These are phyloP conservation scores for Teratosphaeria pseudoeucalypti DNA, from an alignment of 2,329 filamentous ascomycete species.

Conservation along the genomic window DNA sequence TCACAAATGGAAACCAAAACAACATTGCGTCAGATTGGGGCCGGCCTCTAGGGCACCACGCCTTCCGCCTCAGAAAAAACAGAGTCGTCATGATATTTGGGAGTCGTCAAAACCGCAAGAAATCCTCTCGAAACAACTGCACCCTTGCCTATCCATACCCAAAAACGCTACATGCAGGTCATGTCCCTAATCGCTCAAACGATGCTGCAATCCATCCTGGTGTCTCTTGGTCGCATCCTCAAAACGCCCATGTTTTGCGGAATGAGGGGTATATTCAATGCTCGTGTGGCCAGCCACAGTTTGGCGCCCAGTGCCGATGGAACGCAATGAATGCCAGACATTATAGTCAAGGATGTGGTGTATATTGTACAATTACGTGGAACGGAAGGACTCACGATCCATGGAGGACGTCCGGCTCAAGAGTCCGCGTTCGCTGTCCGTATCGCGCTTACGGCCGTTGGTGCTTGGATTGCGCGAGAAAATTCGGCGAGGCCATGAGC, in stretches of 20 bases:
- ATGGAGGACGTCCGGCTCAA: constrained; percentile 26
- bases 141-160: neutral
- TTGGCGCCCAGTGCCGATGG: too few relatives aligned
- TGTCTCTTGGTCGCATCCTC: too few relatives aligned
- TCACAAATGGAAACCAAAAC: too few relatives aligned
- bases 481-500: constrained; percentile 32
- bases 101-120: too few relatives aligned
- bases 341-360: neutral
- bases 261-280: too few relatives aligned
- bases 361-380: neutral
- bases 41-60: too few relatives aligned
- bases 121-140: too few relatives aligned
- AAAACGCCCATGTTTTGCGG: too few relatives aligned
- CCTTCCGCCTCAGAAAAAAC: too few relatives aligned
- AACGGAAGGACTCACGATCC: constrained; percentile 15
- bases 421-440: constrained; percentile 13
- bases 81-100: too few relatives aligned
- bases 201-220: neutral
- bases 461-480: constrained; percentile 36
- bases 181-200: neutral
- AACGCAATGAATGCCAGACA: neutral
- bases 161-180: neutral
- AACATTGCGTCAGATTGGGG: too few relatives aligned
- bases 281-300: too few relatives aligned
- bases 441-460: constrained; percentile 20